Base-by-base conservation (phyloP, 768 basidiomycete species). In the Phlegmacium glaucopus region DNA sequence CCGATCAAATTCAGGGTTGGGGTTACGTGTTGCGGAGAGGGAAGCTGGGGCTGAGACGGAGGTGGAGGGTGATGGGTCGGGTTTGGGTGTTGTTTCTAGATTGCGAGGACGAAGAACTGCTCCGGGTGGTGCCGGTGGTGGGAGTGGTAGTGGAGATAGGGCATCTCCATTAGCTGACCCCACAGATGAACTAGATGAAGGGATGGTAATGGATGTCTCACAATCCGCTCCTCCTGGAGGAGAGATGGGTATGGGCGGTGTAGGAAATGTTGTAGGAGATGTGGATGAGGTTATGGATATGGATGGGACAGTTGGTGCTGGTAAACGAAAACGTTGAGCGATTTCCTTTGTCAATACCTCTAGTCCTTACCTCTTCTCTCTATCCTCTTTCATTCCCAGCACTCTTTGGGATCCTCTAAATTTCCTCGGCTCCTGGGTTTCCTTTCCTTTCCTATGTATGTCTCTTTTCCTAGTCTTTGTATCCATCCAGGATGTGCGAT, bases 41-140 rank as follows among this genome's bases (percentile, higher is more conserved):
- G 55, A 61, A 13, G 61, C 55, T 4, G 71, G 68, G 17, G 66
- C 64, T 16, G 71, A 71, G 57, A 71, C 69, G 15, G 71, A 72
- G 45, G 68, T 70, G 7, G 71, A 72, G 46, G 64, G 55, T 4
- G 70, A 68, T 2, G 60, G 53, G 45, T 63, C 32, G 51, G 67
- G 58, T 48, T 43, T 30, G 56, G 63, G 43, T 36, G 29, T 50
- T 9, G 36, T 29, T 16, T 46, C 49, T 25, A 47, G 50, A 26
- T 44, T 53, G 34, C 43, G 54, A 27, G 48, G 42, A 26, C 49
- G 55, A 40, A 45, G 51, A 42, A 45, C 53, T 13, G 44, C 46
- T 11, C 28, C 30, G 4, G 34, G 39, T 13, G 27, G 51, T 38
- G 12, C 25, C 35, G 30, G 36, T 16, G 44, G 49, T 22, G 40